These are phyloP conservation scores for Pecoramyces ruminantium DNA, from an alignment of 192 early-diverging fungal genomes.

Conservation along the genomic window DNA sequence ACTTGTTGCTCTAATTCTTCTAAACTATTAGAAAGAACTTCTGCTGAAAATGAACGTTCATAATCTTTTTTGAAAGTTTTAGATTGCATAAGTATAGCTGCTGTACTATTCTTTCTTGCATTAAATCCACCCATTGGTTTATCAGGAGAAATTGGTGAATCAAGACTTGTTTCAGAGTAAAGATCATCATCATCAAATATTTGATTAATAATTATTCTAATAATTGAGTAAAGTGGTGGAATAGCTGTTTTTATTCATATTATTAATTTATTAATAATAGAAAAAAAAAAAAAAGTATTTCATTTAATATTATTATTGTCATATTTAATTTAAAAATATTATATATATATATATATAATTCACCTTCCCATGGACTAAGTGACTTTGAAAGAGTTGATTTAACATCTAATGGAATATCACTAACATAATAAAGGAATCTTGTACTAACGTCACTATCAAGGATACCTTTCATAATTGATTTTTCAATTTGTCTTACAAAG, in stretches of 20 bases:
- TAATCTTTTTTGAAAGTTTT: background rate
- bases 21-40: background rate
- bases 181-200: background rate
- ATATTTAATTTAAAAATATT: too few relatives aligned
- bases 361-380: slow-evolving; percentile 1
- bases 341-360: too few relatives aligned
- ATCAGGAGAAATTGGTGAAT: background rate
- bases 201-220: background rate
- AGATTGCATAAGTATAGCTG: background rate
- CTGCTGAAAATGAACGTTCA: background rate
- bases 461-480: background rate
- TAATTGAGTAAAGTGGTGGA: background rate
- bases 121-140: background rate
- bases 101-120: background rate
- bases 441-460: slow-evolving; percentile 1
- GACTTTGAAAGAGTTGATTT: slow-evolving; percentile 1
- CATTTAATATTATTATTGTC: too few relatives aligned
- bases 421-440: slow-evolving; percentile 2
- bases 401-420: slow-evolving; percentile 1
- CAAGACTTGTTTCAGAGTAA: background rate
- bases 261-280: too few relatives aligned
- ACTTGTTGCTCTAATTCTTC: background rate
- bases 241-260: background rate
- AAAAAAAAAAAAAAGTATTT: too few relatives aligned
- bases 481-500: background rate